Base-by-base conservation (phyloP, 2,329 filamentous ascomycete genomes). In the Fusarium buharicum region DNA sequence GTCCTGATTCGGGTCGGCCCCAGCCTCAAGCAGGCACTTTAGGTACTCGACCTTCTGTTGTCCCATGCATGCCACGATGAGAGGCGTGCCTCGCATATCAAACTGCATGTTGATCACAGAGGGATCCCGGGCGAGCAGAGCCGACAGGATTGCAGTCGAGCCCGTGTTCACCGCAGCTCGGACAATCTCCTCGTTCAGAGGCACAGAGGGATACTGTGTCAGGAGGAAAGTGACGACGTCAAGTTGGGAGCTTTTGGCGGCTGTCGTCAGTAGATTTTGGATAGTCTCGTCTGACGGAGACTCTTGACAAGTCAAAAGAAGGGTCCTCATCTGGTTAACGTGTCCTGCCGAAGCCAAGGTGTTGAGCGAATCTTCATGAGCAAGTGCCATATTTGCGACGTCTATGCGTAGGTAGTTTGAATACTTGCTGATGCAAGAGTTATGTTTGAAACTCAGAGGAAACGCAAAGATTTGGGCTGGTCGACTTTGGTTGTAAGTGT, bases 91-190 rank as follows among this genome's bases (percentile, higher is more conserved):
- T 2, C 31, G 31, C 17, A 20, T 36, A 17, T 47, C 41, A 31
- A 51, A 51, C 17, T 46, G 49, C 49, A 51, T 51, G 12, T 28
- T 51, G 14, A 47, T 47, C 22, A 13, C 22, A 7, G 31, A 17
- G 5, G 31, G 31, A n/a, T 51, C 49, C 13, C 33, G 18, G 12
- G 12, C 18, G 24, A 47, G 6, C 4, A 51, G 0, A 4, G 31
- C 40, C n/a, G 22, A 6, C 17, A 51, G 22, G 6, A 47, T 34
- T 14, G 40, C 40, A 14, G 47, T 37, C 4, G 49, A 51, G 4
- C 41, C 41, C 3, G 49, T 47, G 1, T 51, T 36, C 1, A 48
- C 3, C 9, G 17, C 31, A 1, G 22, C 17, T 17, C 49, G 31
- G 9, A 51, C 22, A 4, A 12, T 17, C 13, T 51, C 17, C 17